Evolutionary conservation across 2,329 filamentous ascomycete species (phyloP), one percentile per base, ranked within the genome.

Genomic region (Didymella sp.): DNA sequence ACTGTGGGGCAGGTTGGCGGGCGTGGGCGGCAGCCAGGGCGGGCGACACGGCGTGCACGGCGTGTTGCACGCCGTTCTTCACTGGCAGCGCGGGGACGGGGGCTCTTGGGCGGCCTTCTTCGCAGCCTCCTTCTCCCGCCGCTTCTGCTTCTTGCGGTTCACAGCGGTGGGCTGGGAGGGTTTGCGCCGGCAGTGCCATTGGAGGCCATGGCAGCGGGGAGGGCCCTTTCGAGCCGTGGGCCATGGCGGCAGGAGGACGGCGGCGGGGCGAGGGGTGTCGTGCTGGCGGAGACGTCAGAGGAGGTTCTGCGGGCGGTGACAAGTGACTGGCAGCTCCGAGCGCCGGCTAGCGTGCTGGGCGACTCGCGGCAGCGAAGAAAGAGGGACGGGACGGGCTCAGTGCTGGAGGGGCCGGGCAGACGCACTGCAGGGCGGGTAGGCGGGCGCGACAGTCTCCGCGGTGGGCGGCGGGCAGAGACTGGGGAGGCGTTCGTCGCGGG

Each of bases 91-190:
- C 59, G 43, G 62, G 61, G 8, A 64, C 54, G 24, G 66, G 49
- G 71, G 69, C 12, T 72, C 65, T 54, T 77, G 76, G 60, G 77
- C 76, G 21, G 76, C 74, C 60, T 76, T 73, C 59, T 88, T 89
- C 28, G 91, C 89, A 30, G 89, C 90, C 78, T 86, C 82, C 76
- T 97, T 97, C 73, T 91, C 89, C 64, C 93, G 86, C 66, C 93
- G 87, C 82, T 96, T 97, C 77, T 95, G 90, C 82, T 97, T 98
- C 83, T 97, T 97, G 73, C 91, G 87, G 78, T 96, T 97, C 48
- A 93, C 89, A 22, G 82, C 72, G 41, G 80, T 13, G 41, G 81
- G 69, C 56, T 61, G 69, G 55, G 63, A 67, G 76, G 66, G 35
- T 22, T 17, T 21, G 35, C 35, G 35, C 19, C 73, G 27, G 73